Base-by-base conservation (phyloP, 1,284 basidiomycete species). In the Agaricales sp. region DNA sequence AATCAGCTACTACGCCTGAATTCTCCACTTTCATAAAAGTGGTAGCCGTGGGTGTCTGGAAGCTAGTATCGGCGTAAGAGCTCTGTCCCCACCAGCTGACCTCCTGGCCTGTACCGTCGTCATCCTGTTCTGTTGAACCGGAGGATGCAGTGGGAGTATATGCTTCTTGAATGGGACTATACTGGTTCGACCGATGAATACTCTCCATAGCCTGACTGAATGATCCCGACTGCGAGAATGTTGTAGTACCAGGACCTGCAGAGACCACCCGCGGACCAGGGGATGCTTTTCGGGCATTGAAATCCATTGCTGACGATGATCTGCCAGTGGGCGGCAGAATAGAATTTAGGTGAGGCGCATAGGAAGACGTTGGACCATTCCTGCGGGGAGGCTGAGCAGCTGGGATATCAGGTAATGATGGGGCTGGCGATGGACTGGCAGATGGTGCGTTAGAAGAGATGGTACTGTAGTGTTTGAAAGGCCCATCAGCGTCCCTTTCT, bases 401-500 rank as follows among this genome's bases (percentile, higher is more conserved):
- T 8, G 6, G 39, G 4, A 41, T 41, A 71, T 61, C 19, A 71
- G 60, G 0, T 4, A 41, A 11, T 4, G 78, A 78, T 3, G 81
- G 82, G 47, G 77, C 78, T 2, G 85, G 84, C 4, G 86, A 89
- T 6, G 86, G 78, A 43, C 78, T 77, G 8, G 80, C 75, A 8
- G 86, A 88, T 21, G 78, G 72, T 1, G 80, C 75, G 12, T 79
- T 73, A 0, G 92, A 92, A 1, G 95, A 92, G 57, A 99, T 97
- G 14, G 92, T 83, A 58, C 88, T 93, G 66, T 90, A 98, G 59
- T 93, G 92, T 18, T 92, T 84, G 67, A 99, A 99, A 4, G 95
- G 91, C 0, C 94, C 95, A 11, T 24, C 46, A 14, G 16, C 20
- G 19, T 43, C n/a, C 53, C 65, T 71, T 45, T 65, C 67, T 25